These are phyloP conservation scores for Amanita brunnescens DNA, from an alignment of 768 basidiomycete genomes.

Conservation along the genomic window DNA sequence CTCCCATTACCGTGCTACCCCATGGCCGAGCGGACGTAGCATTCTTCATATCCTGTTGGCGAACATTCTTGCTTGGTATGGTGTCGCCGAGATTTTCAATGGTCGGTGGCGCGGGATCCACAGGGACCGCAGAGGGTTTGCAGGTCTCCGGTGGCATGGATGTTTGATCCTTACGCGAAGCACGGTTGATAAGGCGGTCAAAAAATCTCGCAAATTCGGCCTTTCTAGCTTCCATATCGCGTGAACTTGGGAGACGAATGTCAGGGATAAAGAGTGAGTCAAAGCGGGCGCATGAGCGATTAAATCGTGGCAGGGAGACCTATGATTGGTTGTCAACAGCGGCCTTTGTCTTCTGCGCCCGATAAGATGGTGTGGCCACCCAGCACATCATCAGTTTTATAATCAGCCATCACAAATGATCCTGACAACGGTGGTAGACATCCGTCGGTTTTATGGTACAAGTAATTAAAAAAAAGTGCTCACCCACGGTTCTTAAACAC, in stretches of 20 bases:
- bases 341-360: not conserved
- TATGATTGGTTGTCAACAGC: not conserved
- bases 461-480: no score
- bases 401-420: not conserved
- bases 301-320: not conserved
- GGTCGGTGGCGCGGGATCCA: conserved; percentile 26
- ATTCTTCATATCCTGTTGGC: not conserved
- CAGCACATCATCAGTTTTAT: not conserved
- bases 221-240: conserved; percentile 20
- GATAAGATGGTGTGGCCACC: not conserved
- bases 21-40: not conserved
- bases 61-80: conserved; percentile 11
- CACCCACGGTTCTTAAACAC: no score
- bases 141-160: conserved; percentile 11
- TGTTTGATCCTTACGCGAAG: conserved; percentile 23
- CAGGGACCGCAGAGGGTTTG: conserved; percentile 19
- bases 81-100: conserved; percentile 24
- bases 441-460: no score
- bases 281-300: not conserved
- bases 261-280: not conserved
- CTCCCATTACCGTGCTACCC: not conserved
- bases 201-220: conserved; percentile 48
- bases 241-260: not conserved
- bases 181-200: conserved; percentile 39
- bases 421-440: not conserved